Base-by-base conservation (phyloP, 768 basidiomycete genomes). In the Trametes cinnabarina region DNA sequence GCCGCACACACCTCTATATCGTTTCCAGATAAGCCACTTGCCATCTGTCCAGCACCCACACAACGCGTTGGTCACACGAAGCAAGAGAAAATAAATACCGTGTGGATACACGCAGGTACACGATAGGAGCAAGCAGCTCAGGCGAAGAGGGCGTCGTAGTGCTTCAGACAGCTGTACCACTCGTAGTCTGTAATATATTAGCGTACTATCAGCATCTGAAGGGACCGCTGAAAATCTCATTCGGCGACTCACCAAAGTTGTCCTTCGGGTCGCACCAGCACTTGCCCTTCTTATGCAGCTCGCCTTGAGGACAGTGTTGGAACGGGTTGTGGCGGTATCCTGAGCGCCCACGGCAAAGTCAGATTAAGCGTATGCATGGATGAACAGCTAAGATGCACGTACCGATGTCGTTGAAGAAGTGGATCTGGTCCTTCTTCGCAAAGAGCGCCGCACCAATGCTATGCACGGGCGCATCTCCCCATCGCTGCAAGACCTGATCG, bases 391-490 rank as follows among this genome's bases (percentile, higher is more conserved):
- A 4, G 50, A 66, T 67, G 25, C 54, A 85, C 63, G 37, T 26
- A 69, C 69, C 95, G 49, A 98, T 92, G 67, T 98, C 94, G 62
- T 88, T 83, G 79, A 98, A 98, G 77, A 92, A 98, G 71, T 97
- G 92, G 41, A 98, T 86, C 72, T 93, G 90, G 17, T 92, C 88
- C 69, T 91, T 94, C 69, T 80, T 81, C 0, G 92, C 88, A 63
- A 98, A 91, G 9, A 98, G 77, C 0, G 95, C 88, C 1, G 89
- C 94, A 34, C 90, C 96, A 57, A 98, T 94, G 39, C 80, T 82
- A 69, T 87, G 85, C 5, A 87, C 82, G 3, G 84, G 84, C 0
- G 96, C 96, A 74, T 97, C 95, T 48, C 96, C 96, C 93, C 93
- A 94, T 32, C 92, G 85, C 83, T 92, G 62, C 34, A 26, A 2